These are phyloP conservation scores for Candida lessepsii DNA, from an alignment of 805 yeast genomes.

Conservation along the genomic window DNA sequence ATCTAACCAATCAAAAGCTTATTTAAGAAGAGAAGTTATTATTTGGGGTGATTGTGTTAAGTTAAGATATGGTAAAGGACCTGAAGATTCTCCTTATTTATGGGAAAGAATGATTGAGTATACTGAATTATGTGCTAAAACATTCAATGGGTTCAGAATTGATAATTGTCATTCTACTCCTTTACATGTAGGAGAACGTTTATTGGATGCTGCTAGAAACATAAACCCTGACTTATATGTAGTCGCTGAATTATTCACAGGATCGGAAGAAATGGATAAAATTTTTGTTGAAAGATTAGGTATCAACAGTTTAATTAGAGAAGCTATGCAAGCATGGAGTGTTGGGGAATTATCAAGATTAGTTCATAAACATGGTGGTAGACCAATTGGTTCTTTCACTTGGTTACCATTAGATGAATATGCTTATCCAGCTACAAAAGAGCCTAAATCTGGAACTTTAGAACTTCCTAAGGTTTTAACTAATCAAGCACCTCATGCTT, in stretches of 20 bases:
- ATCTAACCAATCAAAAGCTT: slow-evolving; percentile 71
- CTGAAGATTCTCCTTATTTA: slow-evolving; percentile 81
- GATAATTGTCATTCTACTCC: slow-evolving; percentile 98
- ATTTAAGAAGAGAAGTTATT: slow-evolving; percentile 86
- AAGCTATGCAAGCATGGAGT: slow-evolving; percentile 96
- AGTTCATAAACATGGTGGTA: slow-evolving; percentile 90
- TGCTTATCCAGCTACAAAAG: slow-evolving; percentile 59
- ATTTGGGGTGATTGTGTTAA: slow-evolving; percentile 98
- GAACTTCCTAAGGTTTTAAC: slow-evolving; percentile 66
- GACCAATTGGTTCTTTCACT: slow-evolving; percentile 88
- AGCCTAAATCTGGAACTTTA: slow-evolving; percentile 35
- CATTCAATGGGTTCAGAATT: slow-evolving; percentile 85
- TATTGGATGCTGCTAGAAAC: slow-evolving; percentile 82
- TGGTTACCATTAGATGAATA: slow-evolving; percentile 76
- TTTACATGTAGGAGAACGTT: slow-evolving; percentile 84
- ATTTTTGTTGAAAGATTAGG: slow-evolving; percentile 89
- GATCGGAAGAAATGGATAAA: slow-evolving; percentile 87
- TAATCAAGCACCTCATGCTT: slow-evolving; percentile 81
- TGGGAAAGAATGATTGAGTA: slow-evolving; percentile 89
- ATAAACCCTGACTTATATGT: slow-evolving; percentile 85
- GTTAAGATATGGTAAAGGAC: slow-evolving; percentile 74
- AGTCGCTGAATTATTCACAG: slow-evolving; percentile 92
- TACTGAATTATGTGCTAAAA: slow-evolving; percentile 64
- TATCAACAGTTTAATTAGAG: slow-evolving; percentile 84
- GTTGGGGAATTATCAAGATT: slow-evolving; percentile 82